Evolutionary conservation across 2,329 filamentous ascomycete genomes (phyloP), one percentile per base, ranked within the genome.

Genomic region (Nigrospora osmanthi): DNA sequence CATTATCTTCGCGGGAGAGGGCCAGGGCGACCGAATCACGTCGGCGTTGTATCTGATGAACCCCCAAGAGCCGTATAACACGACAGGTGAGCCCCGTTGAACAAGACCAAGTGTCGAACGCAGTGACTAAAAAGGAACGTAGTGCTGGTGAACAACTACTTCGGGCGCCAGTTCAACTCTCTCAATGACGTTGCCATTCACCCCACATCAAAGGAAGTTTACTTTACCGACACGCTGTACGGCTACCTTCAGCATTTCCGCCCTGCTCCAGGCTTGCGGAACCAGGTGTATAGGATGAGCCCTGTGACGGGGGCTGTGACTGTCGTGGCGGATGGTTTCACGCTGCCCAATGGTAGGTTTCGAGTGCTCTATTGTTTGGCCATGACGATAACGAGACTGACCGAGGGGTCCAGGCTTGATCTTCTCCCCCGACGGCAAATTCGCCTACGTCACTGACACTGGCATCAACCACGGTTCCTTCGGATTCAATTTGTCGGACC

Each of bases 171-270:
- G 35, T 83, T 82, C 60, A 79, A 72, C 56, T 81, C 77, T 0
- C 60, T 81, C 11, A 82, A 82, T 50, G 80, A 83, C 48, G 67
- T 77, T 0, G 67, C 70, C 1, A 56, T 78, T 45, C 70, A 81
- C 50, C 68, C 77, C 30, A 57, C 59, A 11, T 80, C 73, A 46
- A 68, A 70, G n/a, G 71, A 78, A 23, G 62, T 83, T n/a, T 84
- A 80, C 64, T 83, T 84, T 53, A 83, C 79, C 2, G 80, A 84
- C 47, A 73, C 76, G 0, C 67, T 72, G 9, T 83, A 83, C 50
- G 80, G 60, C 3, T 75, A 68, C 48, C 65, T 75, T 36, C 79
- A 83, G 54, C 67, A 75, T 19, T 81, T 83, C 52, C 68, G 79
- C 0, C 73, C 73, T 0, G 50, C 58, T 6, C 78, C 78, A 0